Base-by-base conservation (phyloP, 2,329 filamentous ascomycete genomes). In the Ceratocystis huliohia region DNA sequence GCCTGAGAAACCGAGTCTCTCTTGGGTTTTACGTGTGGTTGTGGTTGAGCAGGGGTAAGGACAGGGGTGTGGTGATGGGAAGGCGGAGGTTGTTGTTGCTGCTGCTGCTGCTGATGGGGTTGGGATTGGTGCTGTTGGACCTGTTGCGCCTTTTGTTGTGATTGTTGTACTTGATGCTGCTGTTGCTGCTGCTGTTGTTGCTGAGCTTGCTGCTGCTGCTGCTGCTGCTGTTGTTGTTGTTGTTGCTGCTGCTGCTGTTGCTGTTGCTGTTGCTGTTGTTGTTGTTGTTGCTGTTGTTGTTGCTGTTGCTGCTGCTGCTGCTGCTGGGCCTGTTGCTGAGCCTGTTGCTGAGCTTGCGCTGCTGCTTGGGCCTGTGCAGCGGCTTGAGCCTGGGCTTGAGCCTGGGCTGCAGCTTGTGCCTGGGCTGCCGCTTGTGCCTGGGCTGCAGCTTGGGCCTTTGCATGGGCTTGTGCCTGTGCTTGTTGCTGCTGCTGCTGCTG, bases 361-460 rank as follows among this genome's bases (percentile, higher is more conserved):
- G 61, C 15, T 61, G 53, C 57, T 7, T 66, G 64, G 2, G 46
- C 46, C 33, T 17, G 46, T 20, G 22, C 48, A 20, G 45, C 48
- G 4, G 63, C 63, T 20, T 63, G 66, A 53, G 65, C 70, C 30
- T 76, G 74, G 68, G 57, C 73, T 69, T 68, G 68, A 53, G 53
- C 45, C 61, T 66, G 65, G 2, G 65, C 65, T 45, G 64, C 37
- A 1, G 22, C 61, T 7, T 46, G 17, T 69, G 69, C 30, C 67
- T 57, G 56, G 4, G 70, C 56, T 74, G 72, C 70, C 67, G 71
- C 65, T 64, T 77, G 77, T 28, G 75, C 74, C 70, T 78, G 77
- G 63, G 77, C 70, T n/a, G 69, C 70, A 5, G 63, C 63, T 30
- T 68, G 68, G 15, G 69, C 68, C 15, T 62, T 56, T 10, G 61